Conservation (phyloP, 306 rosid species). For the Quillaja saponaria region DNA sequence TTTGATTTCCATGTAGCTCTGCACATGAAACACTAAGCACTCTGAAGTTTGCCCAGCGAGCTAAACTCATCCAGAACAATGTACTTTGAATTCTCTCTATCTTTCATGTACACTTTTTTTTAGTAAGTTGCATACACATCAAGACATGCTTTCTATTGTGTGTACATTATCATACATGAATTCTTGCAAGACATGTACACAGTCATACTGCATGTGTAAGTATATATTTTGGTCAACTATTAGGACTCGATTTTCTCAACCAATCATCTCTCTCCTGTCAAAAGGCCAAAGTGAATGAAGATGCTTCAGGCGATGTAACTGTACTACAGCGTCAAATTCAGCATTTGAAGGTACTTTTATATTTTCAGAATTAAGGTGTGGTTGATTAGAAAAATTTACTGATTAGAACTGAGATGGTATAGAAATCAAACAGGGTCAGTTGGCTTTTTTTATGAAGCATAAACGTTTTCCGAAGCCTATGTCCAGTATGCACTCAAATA, state of each 20-base stretch:
- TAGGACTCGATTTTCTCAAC: conserved; percentile 29
- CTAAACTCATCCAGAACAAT: conserved; percentile 95
- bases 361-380: no score
- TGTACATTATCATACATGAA: no score
- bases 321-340: conserved; percentile 89
- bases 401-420: conserved; percentile 32
- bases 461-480: conserved; percentile 33
- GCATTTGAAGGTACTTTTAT: conserved; percentile 76
- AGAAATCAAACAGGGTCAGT: conserved; percentile 60
- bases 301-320: conserved; percentile 82
- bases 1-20: conserved; percentile 63
- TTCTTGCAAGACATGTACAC: not conserved
- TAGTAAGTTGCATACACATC: not conserved
- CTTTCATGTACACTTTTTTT: not conserved
- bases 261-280: conserved; percentile 2
- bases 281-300: conserved; percentile 96
- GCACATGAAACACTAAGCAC: conserved; percentile 92
- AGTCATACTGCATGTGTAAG: no score
- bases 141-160: conserved; percentile 2
- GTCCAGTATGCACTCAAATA: conserved; percentile 54
- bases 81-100: conserved; percentile 38
- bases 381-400: no score
- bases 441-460: conserved; percentile 68
- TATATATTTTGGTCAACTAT: no score
- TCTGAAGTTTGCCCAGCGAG: conserved; percentile 98